Base-by-base conservation (phyloP, 805 yeast genomes). In the Candida sphagnicola region DNA sequence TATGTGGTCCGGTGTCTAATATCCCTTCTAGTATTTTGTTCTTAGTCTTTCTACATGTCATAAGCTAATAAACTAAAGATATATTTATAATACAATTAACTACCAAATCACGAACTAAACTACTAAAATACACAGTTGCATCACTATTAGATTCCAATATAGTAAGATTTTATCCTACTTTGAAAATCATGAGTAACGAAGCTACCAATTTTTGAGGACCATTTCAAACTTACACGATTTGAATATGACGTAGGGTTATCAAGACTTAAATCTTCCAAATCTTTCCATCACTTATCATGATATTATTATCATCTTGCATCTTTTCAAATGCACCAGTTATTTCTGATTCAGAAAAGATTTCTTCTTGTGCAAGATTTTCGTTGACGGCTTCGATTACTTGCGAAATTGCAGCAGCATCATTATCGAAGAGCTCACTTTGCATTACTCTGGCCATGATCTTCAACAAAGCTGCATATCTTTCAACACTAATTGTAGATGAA, bases 221-320 rank as follows among this genome's bases (percentile, higher is more conserved):
- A 21, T 10, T 21, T 6, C 10, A 21, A 6, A 21, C 24, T 21
- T 21, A 21, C n/a, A n/a, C n/a, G n/a, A n/a, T n/a, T n/a, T n/a
- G n/a, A n/a, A n/a, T n/a, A n/a, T n/a, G n/a, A n/a, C n/a, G n/a
- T n/a, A n/a, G n/a, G n/a, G n/a, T n/a, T n/a, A n/a, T n/a, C n/a
- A n/a, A n/a, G n/a, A 29, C 31, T 36, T 54, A 64, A 37, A 65
- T 57, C 47, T 56, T 57, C 62, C 64, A 66, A 34, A 68, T 52
- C 52, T 64, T 62, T 23, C 67, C 71, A 43, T 65, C 70, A 37
- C 61, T 56, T n/a, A 54, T 41, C 57, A 60, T 59, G 29, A 67
- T 49, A 48, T 61, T 56, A 44, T 62, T 67, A 42, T 64, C 69
- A 12, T 50, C 53, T 36, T 54, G 58, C 67, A 67, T 58, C 40